Base-by-base conservation (phyloP, 768 basidiomycete species). In the Glaciozyma antarctica region DNA sequence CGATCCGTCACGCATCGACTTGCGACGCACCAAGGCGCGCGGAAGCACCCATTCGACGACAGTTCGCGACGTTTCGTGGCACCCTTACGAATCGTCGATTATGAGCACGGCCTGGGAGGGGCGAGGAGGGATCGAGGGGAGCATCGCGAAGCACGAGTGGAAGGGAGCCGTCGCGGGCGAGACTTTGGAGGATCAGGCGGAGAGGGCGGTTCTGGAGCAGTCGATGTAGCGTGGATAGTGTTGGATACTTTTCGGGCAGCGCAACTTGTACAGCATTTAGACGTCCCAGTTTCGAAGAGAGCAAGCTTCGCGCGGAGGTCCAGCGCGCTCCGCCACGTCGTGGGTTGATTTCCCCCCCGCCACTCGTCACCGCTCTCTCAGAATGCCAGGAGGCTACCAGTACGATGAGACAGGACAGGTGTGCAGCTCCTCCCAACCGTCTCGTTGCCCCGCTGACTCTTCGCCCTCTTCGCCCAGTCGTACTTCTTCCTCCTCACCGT, bases 21-120 rank as follows among this genome's bases (percentile, higher is more conserved):
- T 64, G 17, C 60, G 58, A 55, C 58, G 52, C 76, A 24, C 43
- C n/a, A 28, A 43, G 44, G 56, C 56, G 7, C 38, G 38, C 6
- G 38, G 38, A 41, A 41, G 7, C 13, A 2, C 38, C 38, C 38
- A 41, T 13, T 76, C 52, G 64, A 72, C 73, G 73, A 88, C 87
- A 67, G 92, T 97, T 5, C 85, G 94, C 51, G 94, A 98, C 74
- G 91, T 97, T 66, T 88, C 88, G 74, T 99, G 95, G 95, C 90
- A 91, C 75, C 84, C 88, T 21, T 75, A 88, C 84, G 86, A 93
- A 80, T 92, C 94, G 47, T 85, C 87, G 26, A 75, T 99, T 55
- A 87, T 99, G 85, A 91, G 88, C 68, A 89, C 88, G 9, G 91
- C 85, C 5, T 98, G 95, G 94, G 85, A 87, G 51, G 58, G 81